Evolutionary conservation across 2,329 filamentous ascomycete species (phyloP), one percentile per base, ranked within the genome.

Genomic region (Ceratocystiopsis minuta): DNA sequence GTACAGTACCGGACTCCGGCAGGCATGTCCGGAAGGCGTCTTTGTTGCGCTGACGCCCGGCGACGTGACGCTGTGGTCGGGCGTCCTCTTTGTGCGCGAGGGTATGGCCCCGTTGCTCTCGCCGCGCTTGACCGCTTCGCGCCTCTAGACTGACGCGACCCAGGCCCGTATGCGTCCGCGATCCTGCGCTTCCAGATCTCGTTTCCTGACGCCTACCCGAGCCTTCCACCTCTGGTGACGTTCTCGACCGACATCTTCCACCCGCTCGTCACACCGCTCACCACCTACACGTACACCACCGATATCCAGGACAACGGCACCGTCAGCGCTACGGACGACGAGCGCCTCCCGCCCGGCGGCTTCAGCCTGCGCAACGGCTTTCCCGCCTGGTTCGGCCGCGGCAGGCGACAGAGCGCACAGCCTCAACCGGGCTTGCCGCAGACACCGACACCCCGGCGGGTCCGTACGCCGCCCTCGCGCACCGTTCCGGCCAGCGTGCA

Each of bases 171-270:
- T 61, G 72, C 83, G 16, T 78, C 82, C 45, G 83, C 86, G 38
- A 73, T 95, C 52, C 71, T 96, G 48, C 81, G 87, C 53, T 93
- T 96, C 60, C 79, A 90, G 51, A 80, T 96, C 49, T 79, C 78
- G 18, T 96, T 96, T 53, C 83, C 87, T 33, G 68, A 80, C 46
- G 69, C 71, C 34, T 95, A 92, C 56, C 88, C 88, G 13, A 63
- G 68, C 40, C 63, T 83, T 16, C 83, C 88, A 40, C 90, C 90
- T 11, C 67, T 87, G 16, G 75, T 98, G 49, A 88, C 80, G 42
- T 94, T 98, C 59, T 73, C 76, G 37, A 92, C 84, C 51, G 88
- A 96, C 56, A 80, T 96, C 50, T 98, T 96, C 58, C 88, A 98
- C 57, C 88, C 88, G 16, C 68, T 98, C 36, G 78, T 96, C 50